These are phyloP conservation scores for Stentor roeselii DNA, from an alignment of 73 alveolate species.

Conservation along the genomic window DNA sequence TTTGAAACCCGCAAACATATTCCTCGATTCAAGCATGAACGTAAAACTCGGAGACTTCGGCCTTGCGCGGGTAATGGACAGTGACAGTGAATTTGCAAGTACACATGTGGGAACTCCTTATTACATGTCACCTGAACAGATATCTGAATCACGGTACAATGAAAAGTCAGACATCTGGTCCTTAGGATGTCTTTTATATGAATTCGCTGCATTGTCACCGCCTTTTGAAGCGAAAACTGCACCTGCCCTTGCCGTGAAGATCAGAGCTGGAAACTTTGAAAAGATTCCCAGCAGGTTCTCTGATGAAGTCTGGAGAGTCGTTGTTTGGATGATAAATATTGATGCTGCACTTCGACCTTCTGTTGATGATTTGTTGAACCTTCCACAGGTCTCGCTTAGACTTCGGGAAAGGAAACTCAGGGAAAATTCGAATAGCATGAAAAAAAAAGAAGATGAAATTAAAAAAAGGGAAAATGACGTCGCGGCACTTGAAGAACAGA, in stretches of 20 bases:
- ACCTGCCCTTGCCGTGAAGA: constrained; percentile 81
- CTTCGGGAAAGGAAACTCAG: constrained; percentile 77
- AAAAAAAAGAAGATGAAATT: constrained; percentile 78
- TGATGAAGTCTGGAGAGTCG: constrained; percentile 66
- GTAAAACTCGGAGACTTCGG: constrained; percentile 97
- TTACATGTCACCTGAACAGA: constrained; percentile 94
- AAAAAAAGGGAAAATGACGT: constrained; percentile 24
- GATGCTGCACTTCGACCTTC: constrained; percentile 55
- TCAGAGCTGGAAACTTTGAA: constrained; percentile 86
- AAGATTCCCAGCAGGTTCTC: constrained; percentile 71
- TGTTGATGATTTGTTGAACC: constrained; percentile 62
- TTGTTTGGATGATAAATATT: constrained; percentile 64
- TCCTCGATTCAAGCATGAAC: constrained; percentile 80
- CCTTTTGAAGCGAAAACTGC: constrained; percentile 93
- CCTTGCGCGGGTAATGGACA: constrained; percentile 68
- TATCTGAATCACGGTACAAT: too few relatives aligned
- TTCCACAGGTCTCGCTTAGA: constrained; percentile 79
- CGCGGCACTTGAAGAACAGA: too few relatives aligned
- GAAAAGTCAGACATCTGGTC: constrained; percentile 95
- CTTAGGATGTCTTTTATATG: constrained; percentile 91
- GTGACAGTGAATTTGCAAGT: constrained; percentile 84
- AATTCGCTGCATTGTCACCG: constrained; percentile 82
- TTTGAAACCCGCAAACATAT: constrained; percentile 91
- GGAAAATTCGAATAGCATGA: constrained; percentile 67
- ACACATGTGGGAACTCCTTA: constrained; percentile 98